Base-by-base conservation (phyloP, 176 grass and related monocot species). In the Avena sativa region DNA sequence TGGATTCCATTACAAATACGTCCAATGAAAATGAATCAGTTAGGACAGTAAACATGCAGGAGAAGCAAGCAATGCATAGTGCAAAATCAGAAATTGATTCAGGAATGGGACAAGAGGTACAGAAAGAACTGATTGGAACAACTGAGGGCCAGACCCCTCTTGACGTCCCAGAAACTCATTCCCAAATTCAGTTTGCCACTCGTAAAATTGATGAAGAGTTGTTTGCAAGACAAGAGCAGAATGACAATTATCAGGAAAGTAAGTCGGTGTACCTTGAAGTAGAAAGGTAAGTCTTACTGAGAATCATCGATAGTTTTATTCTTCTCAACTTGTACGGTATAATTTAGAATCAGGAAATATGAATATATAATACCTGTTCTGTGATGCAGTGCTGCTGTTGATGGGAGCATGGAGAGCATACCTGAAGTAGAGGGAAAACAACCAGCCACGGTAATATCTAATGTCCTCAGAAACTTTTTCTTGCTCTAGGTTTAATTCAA, bases 321-420 rank as follows among this genome's bases (percentile, higher is more conserved):
- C 63, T 74, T 46, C 32, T 6, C 71, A 77, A 61, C 2, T 52
- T 21, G 5, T 87, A 12, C 8, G 15, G 9, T 63, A 32, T 78
- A 34, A 70, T 4, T 79, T 52, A 87, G 20, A 51, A 46, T 78
- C 20, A 25, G 82, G 36, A 30, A 85, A 28, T 26, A 15, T 66
- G 9, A 20, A 12, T 61, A 84, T 58, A 17, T 59, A 60, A 47
- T 55, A 10, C 8, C 30, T 68, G 19, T 67, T 72, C n/a, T 80
- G 26, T 79, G 81, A 86, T 80, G 81, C 88, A 97, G 95, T 87
- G 81, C 23, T 66, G 78, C 78, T 83, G 73, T 26, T 19, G 49
- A 89, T 17, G 81, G 61, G 15, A 84, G 46, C 72, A 57, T 17
- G 10, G 77, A 74, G 49, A 49, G 57, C 49, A 48, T 85, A 76